phyloP scores from a whole-genome alignment of 2,329 filamentous ascomycete genomes.

The Pseudodiploospora longispora region DNA sequence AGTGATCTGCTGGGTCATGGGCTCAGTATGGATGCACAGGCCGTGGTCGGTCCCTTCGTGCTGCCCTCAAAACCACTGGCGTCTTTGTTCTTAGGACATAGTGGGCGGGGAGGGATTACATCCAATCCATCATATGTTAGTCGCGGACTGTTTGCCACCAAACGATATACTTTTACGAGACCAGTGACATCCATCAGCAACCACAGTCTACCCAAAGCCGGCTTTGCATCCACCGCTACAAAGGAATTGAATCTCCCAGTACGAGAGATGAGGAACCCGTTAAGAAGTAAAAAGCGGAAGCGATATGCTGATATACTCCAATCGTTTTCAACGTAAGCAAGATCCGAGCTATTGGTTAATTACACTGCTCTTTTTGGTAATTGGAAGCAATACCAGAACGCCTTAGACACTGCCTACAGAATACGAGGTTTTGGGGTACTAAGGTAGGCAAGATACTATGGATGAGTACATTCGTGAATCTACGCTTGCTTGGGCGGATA shows the following conservation, averaged over 20 bases:
- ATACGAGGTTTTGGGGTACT: too few species aligned
- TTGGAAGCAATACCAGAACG: too few species aligned
- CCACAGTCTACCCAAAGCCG: neutral
- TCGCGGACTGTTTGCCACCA: slow-evolving; percentile 25
- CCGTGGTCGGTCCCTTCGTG: slow-evolving; percentile 27
- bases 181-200: neutral
- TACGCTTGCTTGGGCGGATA: too few species aligned
- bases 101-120: slow-evolving; percentile 24
- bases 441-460: too few species aligned
- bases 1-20: slow-evolving; percentile 21
- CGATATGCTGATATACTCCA: slow-evolving; percentile 27
- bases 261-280: neutral
- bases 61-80: slow-evolving; percentile 31
- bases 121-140: slow-evolving; percentile 27
- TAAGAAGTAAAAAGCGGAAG: slow-evolving; percentile 25
- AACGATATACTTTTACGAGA: slow-evolving; percentile 26
- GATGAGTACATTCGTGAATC: too few species aligned
- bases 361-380: too few species aligned
- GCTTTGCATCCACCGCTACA: neutral
- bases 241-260: slow-evolving; percentile 11
- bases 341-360: too few species aligned
- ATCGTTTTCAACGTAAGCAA: slow-evolving; percentile 15
- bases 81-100: slow-evolving; percentile 30
- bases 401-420: too few species aligned
- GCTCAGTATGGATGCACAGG: slow-evolving; percentile 16